Percentiles rank a stretch among this genome's conserved stretches.
Evolutionary conservation across 768 basidiomycete species (phyloP).

Genomic region (Exidia glandulosa): DNA sequence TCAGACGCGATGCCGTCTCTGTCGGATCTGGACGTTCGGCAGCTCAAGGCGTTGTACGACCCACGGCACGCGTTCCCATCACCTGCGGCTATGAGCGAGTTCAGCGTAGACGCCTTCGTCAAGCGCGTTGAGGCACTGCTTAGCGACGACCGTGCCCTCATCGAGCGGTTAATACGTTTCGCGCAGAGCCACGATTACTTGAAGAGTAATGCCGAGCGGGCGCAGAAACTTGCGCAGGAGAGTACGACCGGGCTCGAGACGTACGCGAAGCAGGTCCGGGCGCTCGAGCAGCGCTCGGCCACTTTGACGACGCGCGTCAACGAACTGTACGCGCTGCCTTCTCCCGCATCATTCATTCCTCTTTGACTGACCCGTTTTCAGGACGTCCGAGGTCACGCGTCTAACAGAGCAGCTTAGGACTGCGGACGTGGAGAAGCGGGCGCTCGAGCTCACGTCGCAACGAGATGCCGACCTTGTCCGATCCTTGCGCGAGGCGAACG

Average conservation of each 20-base stretch:
- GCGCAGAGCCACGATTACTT: conserved; percentile 84
- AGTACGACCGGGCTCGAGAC: conserved; percentile 70
- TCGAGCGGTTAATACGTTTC: conserved; percentile 73
- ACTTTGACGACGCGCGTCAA: conserved; percentile 28
- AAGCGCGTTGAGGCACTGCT: conserved; percentile 70
- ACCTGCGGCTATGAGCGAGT: conserved; percentile 19
- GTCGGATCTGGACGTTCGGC: conserved; percentile 76
- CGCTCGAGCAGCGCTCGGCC: conserved; percentile 65
- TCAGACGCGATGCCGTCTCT: conserved; percentile 36
- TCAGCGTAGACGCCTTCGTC: conserved; percentile 68
- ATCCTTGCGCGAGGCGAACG: conserved; percentile 71
- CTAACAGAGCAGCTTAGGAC: conserved; percentile 55
- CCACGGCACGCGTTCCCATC: conserved; percentile 15
- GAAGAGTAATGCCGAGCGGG: conserved; percentile 86
- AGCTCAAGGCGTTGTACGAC: conserved; percentile 77
- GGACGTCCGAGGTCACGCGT: conserved; percentile 53
- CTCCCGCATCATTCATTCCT: background rate
- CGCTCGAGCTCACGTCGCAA: conserved; percentile 54
- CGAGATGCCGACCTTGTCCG: conserved; percentile 65
- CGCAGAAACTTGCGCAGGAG: conserved; percentile 82
- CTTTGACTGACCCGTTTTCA: conserved; percentile 17
- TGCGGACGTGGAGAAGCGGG: conserved; percentile 48
- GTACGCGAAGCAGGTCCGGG: conserved; percentile 80
- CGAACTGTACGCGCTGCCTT: conserved; percentile 42
- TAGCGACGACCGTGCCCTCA: conserved; percentile 71